These are phyloP conservation scores for Schizosaccharomyces lindneri DNA, from an alignment of 805 yeast species.

Conservation along the genomic window DNA sequence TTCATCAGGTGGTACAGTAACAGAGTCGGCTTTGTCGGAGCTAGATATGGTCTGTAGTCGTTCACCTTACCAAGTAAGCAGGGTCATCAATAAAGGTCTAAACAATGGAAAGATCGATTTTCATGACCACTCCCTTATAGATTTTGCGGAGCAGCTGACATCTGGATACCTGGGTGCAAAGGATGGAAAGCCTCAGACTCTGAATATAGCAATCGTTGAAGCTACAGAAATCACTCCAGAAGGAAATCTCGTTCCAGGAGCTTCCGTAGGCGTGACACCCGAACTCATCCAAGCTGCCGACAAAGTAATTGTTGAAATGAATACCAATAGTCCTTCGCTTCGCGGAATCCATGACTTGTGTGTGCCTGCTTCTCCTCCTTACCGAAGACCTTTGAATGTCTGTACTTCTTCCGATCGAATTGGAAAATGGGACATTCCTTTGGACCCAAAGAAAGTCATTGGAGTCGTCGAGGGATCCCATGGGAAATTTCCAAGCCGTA, in stretches of 20 bases:
- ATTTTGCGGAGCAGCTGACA: constrained; percentile 94
- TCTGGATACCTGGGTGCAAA: constrained; percentile 51
- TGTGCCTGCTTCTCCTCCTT: constrained; percentile 74
- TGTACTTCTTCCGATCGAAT: constrained; percentile 43
- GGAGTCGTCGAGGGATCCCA: constrained; percentile 73
- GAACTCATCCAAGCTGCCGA: constrained; percentile 71
- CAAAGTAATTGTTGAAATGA: constrained; percentile 76
- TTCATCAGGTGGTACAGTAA: constrained; percentile 89
- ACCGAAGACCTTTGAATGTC: constrained; percentile 74
- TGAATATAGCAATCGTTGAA: constrained; percentile 78
- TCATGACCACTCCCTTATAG: constrained; percentile 87
- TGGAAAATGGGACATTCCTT: constrained; percentile 55
- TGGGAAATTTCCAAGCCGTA: constrained; percentile 63
- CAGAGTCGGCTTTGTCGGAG: constrained; percentile 85
- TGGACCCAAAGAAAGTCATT: constrained; percentile 69
- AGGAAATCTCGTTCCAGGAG: constrained; percentile 86
- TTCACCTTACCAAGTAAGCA: constrained; percentile 97
- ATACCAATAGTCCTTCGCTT: constrained; percentile 80
- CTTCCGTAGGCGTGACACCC: constrained; percentile 97
- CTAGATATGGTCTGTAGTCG: constrained; percentile 67
- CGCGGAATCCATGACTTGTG: constrained; percentile 94
- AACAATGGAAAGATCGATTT: constrained; percentile 69
- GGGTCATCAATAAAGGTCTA: constrained; percentile 74
- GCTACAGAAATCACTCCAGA: constrained; percentile 93
- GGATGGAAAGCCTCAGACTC: constrained; percentile 13